A percentile compares a stretch with the other conserved stretches of the same genome.
These are phyloP conservation scores for Emmonsia crescens DNA, from an alignment of 2,329 filamentous ascomycete species.

Conservation along the genomic window DNA sequence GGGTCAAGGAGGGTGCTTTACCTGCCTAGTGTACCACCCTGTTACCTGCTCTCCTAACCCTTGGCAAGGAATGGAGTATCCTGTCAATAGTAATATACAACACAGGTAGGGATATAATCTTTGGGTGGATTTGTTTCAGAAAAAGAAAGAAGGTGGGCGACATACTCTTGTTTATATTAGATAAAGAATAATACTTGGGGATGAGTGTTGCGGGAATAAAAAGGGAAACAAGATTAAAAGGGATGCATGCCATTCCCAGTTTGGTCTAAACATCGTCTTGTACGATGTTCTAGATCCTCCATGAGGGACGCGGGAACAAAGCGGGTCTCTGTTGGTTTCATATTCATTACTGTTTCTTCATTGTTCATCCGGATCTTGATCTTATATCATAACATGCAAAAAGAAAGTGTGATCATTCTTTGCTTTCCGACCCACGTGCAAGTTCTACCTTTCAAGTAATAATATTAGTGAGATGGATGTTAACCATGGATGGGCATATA, in stretches of 20 bases:
- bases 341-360: neutral
- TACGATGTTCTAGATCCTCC: neutral
- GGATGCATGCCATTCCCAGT: neutral
- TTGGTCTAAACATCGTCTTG: neutral
- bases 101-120: neutral
- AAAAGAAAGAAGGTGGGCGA: neutral
- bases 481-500: neutral
- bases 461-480: neutral
- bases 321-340: neutral
- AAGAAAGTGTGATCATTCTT: neutral
- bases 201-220: neutral
- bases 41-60: too few species aligned
- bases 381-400: neutral
- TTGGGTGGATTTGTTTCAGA: neutral
- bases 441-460: neutral
- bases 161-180: neutral
- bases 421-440: neutral
- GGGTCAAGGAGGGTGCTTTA: too few species aligned
- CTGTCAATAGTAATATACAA: neutral
- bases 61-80: neutral
- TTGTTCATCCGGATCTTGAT: neutral
- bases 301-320: too few species aligned
- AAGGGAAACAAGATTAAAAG: neutral
- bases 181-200: neutral
- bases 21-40: too few species aligned